Evolutionary conservation across 345 rosid genomes (phyloP), one percentile per base, ranked within the genome.

Genomic region (Eucalyptus marginata): DNA sequence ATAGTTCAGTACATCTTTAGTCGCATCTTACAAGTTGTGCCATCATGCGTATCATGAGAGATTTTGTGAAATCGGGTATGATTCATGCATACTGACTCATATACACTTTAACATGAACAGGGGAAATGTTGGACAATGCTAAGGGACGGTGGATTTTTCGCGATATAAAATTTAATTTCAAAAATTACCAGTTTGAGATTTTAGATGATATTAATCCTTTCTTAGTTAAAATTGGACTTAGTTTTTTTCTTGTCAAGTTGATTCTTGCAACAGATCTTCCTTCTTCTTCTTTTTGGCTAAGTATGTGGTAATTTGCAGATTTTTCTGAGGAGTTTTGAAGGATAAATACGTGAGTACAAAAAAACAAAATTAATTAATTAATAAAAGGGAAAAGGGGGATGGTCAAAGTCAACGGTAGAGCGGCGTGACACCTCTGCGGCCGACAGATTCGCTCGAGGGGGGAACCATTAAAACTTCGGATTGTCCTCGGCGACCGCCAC

Each of bases 331-430:
- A 29, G 15, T 62, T 27, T 62, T 12, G 33, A 2, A 62, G 33
- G 68, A 62, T 17, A 62, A 62, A 62, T 18, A 56, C 10, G 5
- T 22, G 27, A 54, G 5, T 8, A 56, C 2, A 24, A 56, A 10
- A 7, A n/a, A 2, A 3, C 40, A 29, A 62, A 62, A 29, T 12
- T 12, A 12, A 27, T 24, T 8, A 64, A 64, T 29, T 7, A 14
- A 15, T 7, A 2, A n/a, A n/a, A 8, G 9, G 18, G 5, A 4
- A 15, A 14, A 1, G 20, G 40, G 17, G 2, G 68, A 7, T 14
- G 76, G 36, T 64, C 76, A 64, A 64, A 64, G 76, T 64, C 76
- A 64, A 64, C 76, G 76, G 16, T 64, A 7, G 36, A 64, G 76
- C 76, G 76, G 22, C 20, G 40, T 64, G 76, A 64, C 40, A n/a